These are phyloP conservation scores for Metroxylon sagu DNA, from an alignment of 176 grass and related monocot species.

Conservation along the genomic window DNA sequence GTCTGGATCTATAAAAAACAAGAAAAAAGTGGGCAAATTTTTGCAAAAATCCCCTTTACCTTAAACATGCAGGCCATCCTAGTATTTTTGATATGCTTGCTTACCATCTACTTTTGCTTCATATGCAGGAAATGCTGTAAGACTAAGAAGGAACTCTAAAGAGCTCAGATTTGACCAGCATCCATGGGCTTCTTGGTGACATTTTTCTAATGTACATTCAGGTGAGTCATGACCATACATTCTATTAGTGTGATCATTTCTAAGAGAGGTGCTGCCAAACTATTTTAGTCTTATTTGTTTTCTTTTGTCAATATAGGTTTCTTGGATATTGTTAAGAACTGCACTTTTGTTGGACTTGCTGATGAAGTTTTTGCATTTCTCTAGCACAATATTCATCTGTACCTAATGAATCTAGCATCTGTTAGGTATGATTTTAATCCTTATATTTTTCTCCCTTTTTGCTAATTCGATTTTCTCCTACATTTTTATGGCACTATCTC, in stretches of 20 bases:
- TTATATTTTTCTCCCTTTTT: background rate
- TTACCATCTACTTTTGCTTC: conserved; percentile 1
- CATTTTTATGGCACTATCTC: no score
- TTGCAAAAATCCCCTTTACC: no score
- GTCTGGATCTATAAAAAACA: no score
- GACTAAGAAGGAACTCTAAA: conserved; percentile 74
- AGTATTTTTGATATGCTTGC: no score
- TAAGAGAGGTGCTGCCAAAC: no score
- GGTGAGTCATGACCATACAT: conserved; percentile 27
- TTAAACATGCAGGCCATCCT: no score
- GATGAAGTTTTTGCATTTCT: conserved; percentile 81
- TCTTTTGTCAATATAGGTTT: conserved; percentile 50
- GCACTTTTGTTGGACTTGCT: conserved; percentile 84
- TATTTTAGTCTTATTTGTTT: conserved; percentile 17
- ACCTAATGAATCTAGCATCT: conserved; percentile 87
- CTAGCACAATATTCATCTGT: conserved; percentile 68
- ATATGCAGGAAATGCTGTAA: conserved; percentile 64
- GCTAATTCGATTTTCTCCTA: background rate
- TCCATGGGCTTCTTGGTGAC: conserved; percentile 71
- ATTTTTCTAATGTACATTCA: conserved; percentile 51
- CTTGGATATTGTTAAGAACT: conserved; percentile 79
- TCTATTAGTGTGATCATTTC: no score
- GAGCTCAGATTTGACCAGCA: conserved; percentile 65
- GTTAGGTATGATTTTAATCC: conserved; percentile 39
- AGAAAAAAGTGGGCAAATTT: no score